Conservation (phyloP, 495 filamentous ascomycete genomes). For the Aspergillus kassunensis region DNA sequence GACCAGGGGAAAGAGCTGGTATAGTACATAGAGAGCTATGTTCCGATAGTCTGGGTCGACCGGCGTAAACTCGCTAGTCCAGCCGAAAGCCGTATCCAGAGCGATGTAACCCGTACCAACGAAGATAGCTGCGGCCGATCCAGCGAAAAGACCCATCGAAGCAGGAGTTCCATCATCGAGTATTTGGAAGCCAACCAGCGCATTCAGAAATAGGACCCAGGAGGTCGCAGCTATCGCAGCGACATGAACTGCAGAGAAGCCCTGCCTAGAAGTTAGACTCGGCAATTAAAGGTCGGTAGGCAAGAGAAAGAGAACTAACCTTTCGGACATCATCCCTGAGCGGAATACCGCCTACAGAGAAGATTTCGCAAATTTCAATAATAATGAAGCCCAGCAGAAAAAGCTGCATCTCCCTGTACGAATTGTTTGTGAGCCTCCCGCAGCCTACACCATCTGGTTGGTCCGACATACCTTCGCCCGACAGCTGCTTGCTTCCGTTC, state of each 20-base stretch:
- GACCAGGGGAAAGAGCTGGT: constrained; percentile 86
- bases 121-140: constrained; percentile 68
- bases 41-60: constrained; percentile 62
- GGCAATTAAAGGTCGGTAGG: too few relatives aligned
- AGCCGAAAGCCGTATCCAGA: constrained; percentile 85
- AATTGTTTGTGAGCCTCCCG: neutral
- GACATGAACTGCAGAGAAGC: constrained; percentile 89
- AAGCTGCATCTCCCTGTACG: constrained; percentile 84
- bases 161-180: constrained; percentile 89
- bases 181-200: constrained; percentile 86
- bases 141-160: constrained; percentile 70
- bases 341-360: constrained; percentile 87
- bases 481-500: constrained; percentile 93
- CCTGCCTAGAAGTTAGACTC: constrained; percentile 44
- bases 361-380: constrained; percentile 92
- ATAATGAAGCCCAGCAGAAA: constrained; percentile 86
- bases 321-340: constrained; percentile 60
- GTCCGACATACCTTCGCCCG: constrained; percentile 68
- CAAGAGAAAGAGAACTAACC: constrained; percentile 18
- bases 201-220: constrained; percentile 92
- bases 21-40: constrained; percentile 88
- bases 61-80: constrained; percentile 70
- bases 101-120: constrained; percentile 94
- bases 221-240: constrained; percentile 80
- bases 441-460: neutral